Evolutionary conservation across 73 alveolate genomes (phyloP).

Genomic region (Paramecium sexaurelia): DNA sequence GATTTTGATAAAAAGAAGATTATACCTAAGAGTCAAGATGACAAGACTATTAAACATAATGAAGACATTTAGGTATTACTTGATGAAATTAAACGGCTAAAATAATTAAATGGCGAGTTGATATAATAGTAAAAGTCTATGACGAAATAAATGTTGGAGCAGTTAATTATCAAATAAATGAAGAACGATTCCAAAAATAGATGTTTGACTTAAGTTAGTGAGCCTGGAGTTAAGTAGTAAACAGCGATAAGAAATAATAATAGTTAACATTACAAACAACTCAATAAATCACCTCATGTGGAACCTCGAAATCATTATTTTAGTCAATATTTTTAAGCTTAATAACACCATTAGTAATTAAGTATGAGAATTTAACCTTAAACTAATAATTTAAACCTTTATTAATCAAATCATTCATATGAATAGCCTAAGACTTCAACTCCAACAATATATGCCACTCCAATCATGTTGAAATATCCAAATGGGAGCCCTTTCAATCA

Average conservation of each 20-base stretch:
- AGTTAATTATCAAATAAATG: background rate
- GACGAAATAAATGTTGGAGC: background rate
- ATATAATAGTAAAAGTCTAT: background rate
- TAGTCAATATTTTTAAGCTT: conserved; percentile 21
- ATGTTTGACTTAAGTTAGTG: background rate
- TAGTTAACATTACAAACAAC: background rate
- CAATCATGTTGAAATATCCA: background rate
- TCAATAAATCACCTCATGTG: background rate
- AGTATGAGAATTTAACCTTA: background rate
- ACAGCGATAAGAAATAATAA: background rate
- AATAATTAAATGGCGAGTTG: conserved; percentile 29
- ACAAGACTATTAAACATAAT: background rate
- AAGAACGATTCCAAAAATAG: background rate
- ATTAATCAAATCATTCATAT: background rate
- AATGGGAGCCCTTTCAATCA: conserved; percentile 17
- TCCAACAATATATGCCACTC: conserved; percentile 11
- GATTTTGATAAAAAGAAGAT: conserved; percentile 55
- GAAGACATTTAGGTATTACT: background rate
- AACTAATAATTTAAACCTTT: background rate
- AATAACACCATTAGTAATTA: background rate
- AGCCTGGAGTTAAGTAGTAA: conserved; percentile 16
- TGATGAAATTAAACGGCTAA: conserved; percentile 29
- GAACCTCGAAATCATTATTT: conserved; percentile 35
- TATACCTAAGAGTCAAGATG: background rate
- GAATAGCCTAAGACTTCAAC: background rate